Percentiles rank a stretch among this genome's conserved stretches.
phyloP scores from a whole-genome alignment of 2,329 filamentous ascomycete species.

The Monilinia polystroma region DNA sequence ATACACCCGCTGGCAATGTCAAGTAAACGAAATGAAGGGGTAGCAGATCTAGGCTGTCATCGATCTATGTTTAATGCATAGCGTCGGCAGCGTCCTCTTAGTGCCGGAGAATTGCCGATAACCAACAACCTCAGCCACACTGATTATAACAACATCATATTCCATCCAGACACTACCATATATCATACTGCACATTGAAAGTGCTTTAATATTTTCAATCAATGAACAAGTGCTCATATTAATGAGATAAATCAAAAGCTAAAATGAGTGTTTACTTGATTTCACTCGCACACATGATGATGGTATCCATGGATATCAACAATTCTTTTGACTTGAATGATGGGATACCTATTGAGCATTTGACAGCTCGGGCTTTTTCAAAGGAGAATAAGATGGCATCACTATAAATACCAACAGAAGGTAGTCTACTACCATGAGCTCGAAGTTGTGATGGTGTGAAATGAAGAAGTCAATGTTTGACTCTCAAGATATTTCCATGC shows the following conservation, averaged over 20 bases:
- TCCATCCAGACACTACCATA: background rate
- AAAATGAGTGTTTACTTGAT: slow-evolving; percentile 11
- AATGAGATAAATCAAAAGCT: background rate
- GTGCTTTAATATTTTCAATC: background rate
- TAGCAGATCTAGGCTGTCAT: background rate
- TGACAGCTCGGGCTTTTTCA: background rate
- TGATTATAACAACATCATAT: background rate
- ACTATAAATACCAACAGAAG: background rate
- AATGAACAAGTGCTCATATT: too few relatives aligned
- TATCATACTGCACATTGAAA: background rate
- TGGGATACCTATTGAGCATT: too few relatives aligned
- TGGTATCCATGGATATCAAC: background rate
- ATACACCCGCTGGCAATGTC: background rate
- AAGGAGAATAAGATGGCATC: background rate
- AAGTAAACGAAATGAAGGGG: background rate
- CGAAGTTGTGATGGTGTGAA: background rate
- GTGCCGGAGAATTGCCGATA: slow-evolving; percentile 15
- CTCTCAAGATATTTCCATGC: background rate
- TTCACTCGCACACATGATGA: background rate
- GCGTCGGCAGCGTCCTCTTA: background rate
- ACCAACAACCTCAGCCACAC: slow-evolving; percentile 1
- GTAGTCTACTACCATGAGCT: background rate
- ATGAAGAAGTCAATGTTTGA: too few relatives aligned
- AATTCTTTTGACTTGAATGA: background rate
- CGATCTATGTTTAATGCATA: background rate